Evolutionary conservation across 2,329 filamentous ascomycete genomes (phyloP), one percentile per base, ranked within the genome.

Genomic region (Penicillium capsulatum): DNA sequence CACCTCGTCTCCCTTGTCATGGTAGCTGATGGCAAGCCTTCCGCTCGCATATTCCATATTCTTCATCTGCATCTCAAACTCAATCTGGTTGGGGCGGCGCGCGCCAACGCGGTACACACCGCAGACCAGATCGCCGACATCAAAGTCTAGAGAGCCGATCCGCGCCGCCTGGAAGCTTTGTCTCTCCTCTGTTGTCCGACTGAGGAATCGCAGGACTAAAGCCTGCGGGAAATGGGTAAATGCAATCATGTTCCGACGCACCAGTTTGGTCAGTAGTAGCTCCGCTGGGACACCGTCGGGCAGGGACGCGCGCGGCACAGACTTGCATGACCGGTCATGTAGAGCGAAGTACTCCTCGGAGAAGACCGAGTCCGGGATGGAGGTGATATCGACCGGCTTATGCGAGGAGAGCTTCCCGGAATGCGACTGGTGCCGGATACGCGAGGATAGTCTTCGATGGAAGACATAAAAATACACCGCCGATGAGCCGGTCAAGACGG

Each of bases 221-320:
- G 59, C 59, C 30, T 64, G 59, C 7, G 63, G 63, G 24, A 63
- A 55, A 10, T 45, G 53, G n/a, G 58, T 40, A 28, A 66, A 66
- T 1, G 43, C 45, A 3, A 34, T 45, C 58, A 66, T 63, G 26
- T 63, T 66, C 27, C 58, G 58, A 4, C 61, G 59, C 9, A 63
- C 36, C 6, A 65, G 54, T 2, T 47, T 39, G 11, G 47, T 57
- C 31, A 65, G 54, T 4, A 64, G 43, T 10, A 43, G n/a, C 1
- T 55, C 48, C 1, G 44, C 27, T 1, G 46, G 27, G 3, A 51
- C 32, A 6, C 35, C 17, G n/a, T 36, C 17, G 1, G 57, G 54
- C 4, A 61, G 49, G 1, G 42, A 44, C 4, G 31, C 35, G n/a
- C 50, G 52, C 1, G 48, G 36, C 1, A 60, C 42, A 2, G 53